phyloP scores from a whole-genome alignment of 768 basidiomycete species.

The Tulasnella sp. region DNA sequence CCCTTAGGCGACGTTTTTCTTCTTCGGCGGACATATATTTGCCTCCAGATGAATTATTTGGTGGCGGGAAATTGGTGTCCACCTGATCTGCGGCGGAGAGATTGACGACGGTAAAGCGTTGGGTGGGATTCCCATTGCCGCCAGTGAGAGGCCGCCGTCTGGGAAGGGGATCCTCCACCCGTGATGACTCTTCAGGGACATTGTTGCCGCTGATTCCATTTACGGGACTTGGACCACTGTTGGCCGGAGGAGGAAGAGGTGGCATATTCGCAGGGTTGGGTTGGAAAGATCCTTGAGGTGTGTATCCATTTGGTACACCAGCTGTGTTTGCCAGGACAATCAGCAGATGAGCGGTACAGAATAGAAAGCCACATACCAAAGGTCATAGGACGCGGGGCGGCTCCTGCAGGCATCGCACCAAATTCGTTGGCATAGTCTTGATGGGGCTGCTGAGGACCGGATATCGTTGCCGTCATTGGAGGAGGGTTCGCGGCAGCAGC shows the following conservation, averaged over 20 bases:
- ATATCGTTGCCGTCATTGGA: neutral
- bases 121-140: slow-evolving; percentile 16
- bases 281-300: neutral
- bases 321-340: neutral
- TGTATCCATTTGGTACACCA: neutral
- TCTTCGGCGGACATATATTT: slow-evolving; percentile 36
- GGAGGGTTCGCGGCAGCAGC: neutral
- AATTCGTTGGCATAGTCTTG: neutral
- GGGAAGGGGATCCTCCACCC: neutral
- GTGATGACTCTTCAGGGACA: neutral
- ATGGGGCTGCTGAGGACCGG: neutral
- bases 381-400: neutral
- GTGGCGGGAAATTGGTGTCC: slow-evolving; percentile 4
- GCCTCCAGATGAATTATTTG: neutral
- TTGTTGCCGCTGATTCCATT: neutral
- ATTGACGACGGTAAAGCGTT: slow-evolving; percentile 40
- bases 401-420: neutral
- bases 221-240: neutral
- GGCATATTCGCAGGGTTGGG: neutral
- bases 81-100: slow-evolving; percentile 32
- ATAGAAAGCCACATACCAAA: neutral
- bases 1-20: slow-evolving; percentile 36
- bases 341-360: neutral
- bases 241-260: neutral
- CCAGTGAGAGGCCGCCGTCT: neutral